Evolutionary conservation across 345 rosid species (phyloP), one percentile per base, ranked within the genome.

Genomic region (Pistacia integerrima): DNA sequence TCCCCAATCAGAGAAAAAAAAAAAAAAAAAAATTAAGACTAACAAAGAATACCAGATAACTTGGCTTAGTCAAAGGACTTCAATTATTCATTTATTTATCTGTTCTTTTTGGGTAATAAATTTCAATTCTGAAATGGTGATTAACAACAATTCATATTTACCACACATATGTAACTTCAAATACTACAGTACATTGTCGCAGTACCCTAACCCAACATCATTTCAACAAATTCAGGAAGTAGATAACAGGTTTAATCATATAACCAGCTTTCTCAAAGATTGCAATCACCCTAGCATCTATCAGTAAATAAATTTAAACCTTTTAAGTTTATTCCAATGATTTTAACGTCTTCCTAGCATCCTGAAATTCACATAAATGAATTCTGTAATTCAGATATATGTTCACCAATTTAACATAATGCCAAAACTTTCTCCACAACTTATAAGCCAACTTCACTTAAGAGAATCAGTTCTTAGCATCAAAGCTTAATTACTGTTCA

Each of bases 1-100:
- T 70, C 36, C 7, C 63, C 62, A 70, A 70, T 33, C 62, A 55
- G 59, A 70, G 51, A 56, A 71, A 25, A 7, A 18, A 35, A 35
- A 70, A 35, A 70, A 70, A 28, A 30, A 1, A 30, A 30, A 30
- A 30, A 1, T 30, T 30, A 30, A 69, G 36, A 67, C 17, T 22
- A 18, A 2, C 3, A 25, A 38, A 46, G 70, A 11, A 3, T 22
- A 67, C 49, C 56, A 1, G 70, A 46, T 25, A 46, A 46, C 56
- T 67, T 5, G 5, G 7, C 35, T 22, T 16, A 67, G 22, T 6
- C 8, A 52, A 69, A 30, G 22, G 59, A 68, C 41, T 13, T 64
- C 74, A 71, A 28, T 48, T 18, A 13, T 33, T 35, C 56, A 46
- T 13, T 55, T 36, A 28, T 25, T 18, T 5, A 25, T 12, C 18